Evolutionary conservation across 768 basidiomycete genomes (phyloP).

Genomic region (Agrocybe praecox): DNA sequence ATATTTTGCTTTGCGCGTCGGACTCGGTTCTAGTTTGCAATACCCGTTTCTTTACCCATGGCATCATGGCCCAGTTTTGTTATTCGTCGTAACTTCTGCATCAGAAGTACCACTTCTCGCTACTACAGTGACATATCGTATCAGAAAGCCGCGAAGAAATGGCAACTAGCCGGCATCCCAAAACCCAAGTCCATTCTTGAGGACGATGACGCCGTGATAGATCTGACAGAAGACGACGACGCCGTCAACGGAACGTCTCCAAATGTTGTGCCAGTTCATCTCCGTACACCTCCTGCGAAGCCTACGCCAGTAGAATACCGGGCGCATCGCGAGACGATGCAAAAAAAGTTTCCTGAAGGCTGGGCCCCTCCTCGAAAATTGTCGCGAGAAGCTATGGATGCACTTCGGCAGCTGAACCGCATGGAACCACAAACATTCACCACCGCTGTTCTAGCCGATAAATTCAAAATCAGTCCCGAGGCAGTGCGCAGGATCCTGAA

Average conservation of each 20-base stretch:
- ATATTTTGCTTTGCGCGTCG: neutral
- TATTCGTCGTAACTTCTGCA: slow-evolving; percentile 4
- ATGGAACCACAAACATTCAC: slow-evolving; percentile 66
- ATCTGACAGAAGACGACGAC: slow-evolving; percentile 55
- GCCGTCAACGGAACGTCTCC: slow-evolving; percentile 44
- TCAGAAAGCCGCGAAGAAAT: slow-evolving; percentile 29
- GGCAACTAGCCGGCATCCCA: slow-evolving; percentile 40
- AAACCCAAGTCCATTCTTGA: slow-evolving; percentile 49
- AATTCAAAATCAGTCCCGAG: slow-evolving; percentile 81
- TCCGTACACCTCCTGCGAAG: slow-evolving; percentile 36
- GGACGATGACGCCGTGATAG: slow-evolving; percentile 45
- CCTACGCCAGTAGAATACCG: slow-evolving; percentile 52
- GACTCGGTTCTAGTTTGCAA: neutral
- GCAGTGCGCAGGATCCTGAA: slow-evolving; percentile 79
- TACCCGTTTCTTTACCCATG: slow-evolving; percentile 20
- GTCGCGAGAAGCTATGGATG: slow-evolving; percentile 84
- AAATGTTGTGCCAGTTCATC: slow-evolving; percentile 36
- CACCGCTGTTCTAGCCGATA: slow-evolving; percentile 69
- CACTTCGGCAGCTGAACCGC: slow-evolving; percentile 66
- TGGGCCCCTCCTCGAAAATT: slow-evolving; percentile 84
- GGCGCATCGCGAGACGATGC: slow-evolving; percentile 52
- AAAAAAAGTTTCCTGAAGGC: slow-evolving; percentile 58
- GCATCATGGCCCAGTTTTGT: slow-evolving; percentile 21
- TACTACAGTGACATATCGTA: slow-evolving; percentile 22
- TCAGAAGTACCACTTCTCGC: slow-evolving; percentile 15